Evolutionary conservation across 208 protist species (phyloP), one percentile per base, ranked within the genome.

Genomic region (Kentomonas sorsogonicus): DNA sequence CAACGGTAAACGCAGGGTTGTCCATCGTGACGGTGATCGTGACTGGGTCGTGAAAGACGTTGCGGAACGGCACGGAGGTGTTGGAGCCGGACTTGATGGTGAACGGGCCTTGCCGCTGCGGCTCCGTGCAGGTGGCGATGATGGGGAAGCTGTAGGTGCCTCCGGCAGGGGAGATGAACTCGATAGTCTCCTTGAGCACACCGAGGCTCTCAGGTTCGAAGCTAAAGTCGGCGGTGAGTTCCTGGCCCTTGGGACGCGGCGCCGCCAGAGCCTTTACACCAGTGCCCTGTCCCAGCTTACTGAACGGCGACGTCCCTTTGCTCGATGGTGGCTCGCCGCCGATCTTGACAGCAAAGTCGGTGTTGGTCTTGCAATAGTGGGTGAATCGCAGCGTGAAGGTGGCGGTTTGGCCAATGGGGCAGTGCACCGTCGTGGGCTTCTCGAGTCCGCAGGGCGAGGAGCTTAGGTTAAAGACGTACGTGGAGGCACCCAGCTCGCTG

Each of bases 201-300:
- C 97, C 96, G 0, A 98, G n/a, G 22, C 40, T 56, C 1, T 60
- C 74, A 1, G 97, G 97, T 76, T 98, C 96, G 62, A 89, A 99
- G 43, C 46, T 61, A 20, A 99, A 94, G 39, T 98, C 94, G 20
- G 96, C 67, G 7, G 36, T 29, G 16, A 98, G 75, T 60, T 98
- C 94, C 47, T 89, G 79, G n/a, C 96, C 97, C 13, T 81, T 77
- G 29, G 36, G 5, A 33, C 45, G 53, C 9, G 22, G 25, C 6
- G 53, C 5, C 36, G 53, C 53, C 25, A 33, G 53, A 25, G 39
- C 34, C 23, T 47, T 27, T n/a, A n/a, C n/a, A n/a, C n/a, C n/a
- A n/a, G n/a, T n/a, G 10, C 66, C 55, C 16, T 61, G 76, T 11
- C 69, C 55, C 25, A 80, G 72, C 45, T 91, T 87, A 16, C 46